A percentile compares a stretch with the other conserved stretches of the same genome.
Evolutionary conservation across 805 yeast species (phyloP).

Genomic region (Diddensiella caesifluorescens): DNA sequence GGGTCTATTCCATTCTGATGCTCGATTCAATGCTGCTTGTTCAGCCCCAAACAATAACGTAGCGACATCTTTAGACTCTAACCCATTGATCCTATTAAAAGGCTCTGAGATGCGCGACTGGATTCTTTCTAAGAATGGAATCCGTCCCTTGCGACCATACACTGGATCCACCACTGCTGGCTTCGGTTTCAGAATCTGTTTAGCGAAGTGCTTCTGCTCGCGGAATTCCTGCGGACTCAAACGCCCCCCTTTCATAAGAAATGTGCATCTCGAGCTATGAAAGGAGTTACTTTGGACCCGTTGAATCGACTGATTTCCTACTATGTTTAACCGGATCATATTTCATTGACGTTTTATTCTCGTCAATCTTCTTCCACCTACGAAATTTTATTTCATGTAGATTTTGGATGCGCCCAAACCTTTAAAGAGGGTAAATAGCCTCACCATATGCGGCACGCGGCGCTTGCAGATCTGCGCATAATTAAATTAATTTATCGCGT

Average conservation of each 20-base stretch:
- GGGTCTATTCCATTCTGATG: conserved; percentile 22
- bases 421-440: too few species aligned
- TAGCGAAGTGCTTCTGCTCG: conserved; percentile 27
- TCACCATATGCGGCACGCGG: too few species aligned
- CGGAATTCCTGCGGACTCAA: conserved; percentile 10
- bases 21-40: conserved; percentile 46
- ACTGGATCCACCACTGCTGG: conserved; percentile 69
- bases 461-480: too few species aligned
- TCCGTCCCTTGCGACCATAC: conserved; percentile 60
- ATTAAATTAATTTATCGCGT: too few species aligned
- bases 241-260: too few species aligned
- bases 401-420: too few species aligned
- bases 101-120: conserved; percentile 63
- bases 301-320: background rate
- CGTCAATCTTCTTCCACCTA: background rate
- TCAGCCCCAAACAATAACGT: conserved; percentile 74
- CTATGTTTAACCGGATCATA: too few species aligned
- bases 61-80: conserved; percentile 60
- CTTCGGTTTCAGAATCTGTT: conserved; percentile 23
- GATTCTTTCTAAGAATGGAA: conserved; percentile 65
- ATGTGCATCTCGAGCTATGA: too few species aligned
- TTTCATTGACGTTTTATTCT: too few species aligned
- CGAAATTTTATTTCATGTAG: background rate
- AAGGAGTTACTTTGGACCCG: background rate
- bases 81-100: conserved; percentile 55